Base-by-base conservation (phyloP, 2,329 filamentous ascomycete genomes). In the Neofusicoccum umdonicola region DNA sequence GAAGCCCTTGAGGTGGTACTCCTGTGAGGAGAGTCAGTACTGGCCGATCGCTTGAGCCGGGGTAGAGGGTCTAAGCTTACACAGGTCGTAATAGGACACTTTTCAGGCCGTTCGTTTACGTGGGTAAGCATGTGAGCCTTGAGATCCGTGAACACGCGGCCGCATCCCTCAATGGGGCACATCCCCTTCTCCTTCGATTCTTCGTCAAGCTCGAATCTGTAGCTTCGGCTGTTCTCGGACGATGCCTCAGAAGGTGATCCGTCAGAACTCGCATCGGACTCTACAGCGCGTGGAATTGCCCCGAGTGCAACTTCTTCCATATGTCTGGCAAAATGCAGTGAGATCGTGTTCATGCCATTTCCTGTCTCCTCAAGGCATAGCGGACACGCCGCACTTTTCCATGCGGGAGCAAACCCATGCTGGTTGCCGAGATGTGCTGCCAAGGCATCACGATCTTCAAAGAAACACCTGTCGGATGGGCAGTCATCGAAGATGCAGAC, bases 111-210 rank as follows among this genome's bases (percentile, higher is more conserved):
- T 80, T 97, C 92, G 65, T 88, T 90, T 78, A 95, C 91, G 77
- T 97, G 93, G 0, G 93, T 97, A 74, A 97, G 86, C 90, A 96
- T 94, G 78, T 97, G 93, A 8, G 93, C 93, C 78, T 94, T 94
- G 68, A 96, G 81, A 73, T 97, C 93, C 80, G 96, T 96, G 85
- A 96, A 96, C 65, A 89, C 84, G 72, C 90, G 88, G 68, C 92
- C 92, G 72, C 93, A 97, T 65, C 94, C 92, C 6, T 90, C 88
- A 73, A 93, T 88, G 0, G 91, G 90, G 81, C 92, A 96, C 67
- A 90, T 84, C 39, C 85, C 85, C 72, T 89, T 89, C 72, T 89
- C 85, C 81, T 92, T 92, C 22, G 72, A 71, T 69, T 77, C 76
- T 13, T 77, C 76, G 37, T 78, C 76, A 39, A 77, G 50, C 45